Base-by-base conservation (phyloP, 2,329 filamentous ascomycete genomes). In the Calycina marina region DNA sequence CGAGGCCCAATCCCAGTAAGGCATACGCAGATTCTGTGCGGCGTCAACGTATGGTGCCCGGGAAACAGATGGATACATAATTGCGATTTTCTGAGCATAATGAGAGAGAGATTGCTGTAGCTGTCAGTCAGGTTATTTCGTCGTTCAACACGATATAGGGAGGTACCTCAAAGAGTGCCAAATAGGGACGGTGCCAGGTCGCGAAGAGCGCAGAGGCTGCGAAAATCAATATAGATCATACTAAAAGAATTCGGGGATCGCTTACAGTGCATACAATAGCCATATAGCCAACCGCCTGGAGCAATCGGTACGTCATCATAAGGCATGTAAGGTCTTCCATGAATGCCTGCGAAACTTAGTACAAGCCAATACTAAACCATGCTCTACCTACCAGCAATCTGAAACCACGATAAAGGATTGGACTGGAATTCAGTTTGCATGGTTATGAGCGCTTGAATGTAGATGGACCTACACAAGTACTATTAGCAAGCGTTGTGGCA, bases 81-180 rank as follows among this genome's bases (percentile, higher is more conserved):
- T 41, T n/a, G 67, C 66, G 16, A 69, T 59, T 2, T 42, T 46
- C 40, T 58, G 56, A 27, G 62, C 61, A 26, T 64, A 55, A 3
- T 48, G 41, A 22, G 63, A 62, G 8, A 72, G 53, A n/a, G 55
- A 46, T 62, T 72, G 68, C 64, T 69, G n/a, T n/a, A 35, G 2
- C 45, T 31, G 13, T 12, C 4, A 11, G 6, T 26, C 22, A 38
- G 34, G n/a, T 18, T n/a, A 37, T 41, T 25, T 16, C 9, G 8
- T 15, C 14, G 17, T 14, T 13, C 5, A 48, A 50, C 5, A 49
- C 37, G 16, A 48, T 36, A 28, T 28, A 11, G n/a, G n/a, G n/a
- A n/a, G n/a, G n/a, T 52, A 67, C 64, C 56, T 73, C 69, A 32
- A 58, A 69, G 6, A 71, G 53, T 3, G 60, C 53, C 18, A 69